Evolutionary conservation across 768 basidiomycete genomes (phyloP).

Genomic region (Candolleomyces eurysporus): DNA sequence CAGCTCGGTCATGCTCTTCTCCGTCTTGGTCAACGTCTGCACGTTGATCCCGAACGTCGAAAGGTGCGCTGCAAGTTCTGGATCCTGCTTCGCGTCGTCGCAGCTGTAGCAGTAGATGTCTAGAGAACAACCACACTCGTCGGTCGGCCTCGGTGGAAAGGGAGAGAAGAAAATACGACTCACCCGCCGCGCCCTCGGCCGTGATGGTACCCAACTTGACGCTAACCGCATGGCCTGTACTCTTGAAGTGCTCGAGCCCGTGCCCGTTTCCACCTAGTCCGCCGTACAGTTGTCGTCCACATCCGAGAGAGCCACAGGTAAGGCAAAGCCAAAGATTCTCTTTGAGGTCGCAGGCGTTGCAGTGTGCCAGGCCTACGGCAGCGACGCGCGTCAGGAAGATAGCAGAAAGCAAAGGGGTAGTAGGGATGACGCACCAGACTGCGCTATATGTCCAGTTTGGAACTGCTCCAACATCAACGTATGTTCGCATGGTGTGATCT

Average conservation of each 20-base stretch:
- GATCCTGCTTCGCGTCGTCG: conserved; percentile 80
- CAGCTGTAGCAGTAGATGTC: conserved; percentile 95
- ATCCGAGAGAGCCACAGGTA: conserved; percentile 80
- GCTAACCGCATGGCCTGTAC: conserved; percentile 14
- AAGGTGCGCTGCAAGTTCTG: conserved; percentile 71
- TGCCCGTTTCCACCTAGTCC: too few relatives aligned
- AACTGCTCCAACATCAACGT: conserved; percentile 46
- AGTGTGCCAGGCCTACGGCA: conserved; percentile 70
- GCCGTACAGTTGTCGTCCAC: too few relatives aligned
- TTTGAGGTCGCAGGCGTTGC: conserved; percentile 78
- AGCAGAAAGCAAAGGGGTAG: neutral
- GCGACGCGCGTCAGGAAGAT: neutral
- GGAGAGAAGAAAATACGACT: too few relatives aligned
- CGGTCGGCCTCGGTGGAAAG: neutral
- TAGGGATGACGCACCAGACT: conserved; percentile 43
- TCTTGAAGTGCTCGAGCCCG: too few relatives aligned
- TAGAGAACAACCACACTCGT: too few relatives aligned
- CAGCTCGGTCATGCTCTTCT: conserved; percentile 97
- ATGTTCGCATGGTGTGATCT: conserved; percentile 85
- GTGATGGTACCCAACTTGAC: too few relatives aligned
- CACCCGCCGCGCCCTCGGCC: conserved; percentile 16
- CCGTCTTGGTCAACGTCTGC: conserved; percentile 79
- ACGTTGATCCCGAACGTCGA: conserved; percentile 86
- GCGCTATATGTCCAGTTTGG: conserved; percentile 44
- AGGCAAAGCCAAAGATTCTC: conserved; percentile 96